Conservation (phyloP, 2,329 filamentous ascomycete species). For the Trichophyton schoenleinii region DNA sequence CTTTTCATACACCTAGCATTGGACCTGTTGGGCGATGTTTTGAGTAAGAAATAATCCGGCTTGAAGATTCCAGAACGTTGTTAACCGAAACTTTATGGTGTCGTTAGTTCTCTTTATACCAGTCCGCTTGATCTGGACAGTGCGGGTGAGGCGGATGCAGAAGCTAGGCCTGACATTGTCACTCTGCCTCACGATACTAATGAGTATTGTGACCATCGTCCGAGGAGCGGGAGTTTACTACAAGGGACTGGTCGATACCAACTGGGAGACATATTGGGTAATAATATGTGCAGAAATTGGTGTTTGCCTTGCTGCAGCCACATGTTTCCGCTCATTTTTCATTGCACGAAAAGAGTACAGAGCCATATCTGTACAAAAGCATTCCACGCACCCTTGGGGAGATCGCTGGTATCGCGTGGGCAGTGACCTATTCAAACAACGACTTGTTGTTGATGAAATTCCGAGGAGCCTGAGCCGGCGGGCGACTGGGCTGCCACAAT, state of each 20-base stretch:
- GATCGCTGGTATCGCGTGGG: neutral
- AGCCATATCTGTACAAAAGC: neutral
- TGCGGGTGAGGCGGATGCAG: conserved; percentile 1
- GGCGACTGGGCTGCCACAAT: neutral
- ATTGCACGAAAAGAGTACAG: neutral
- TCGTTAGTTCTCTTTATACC: neutral
- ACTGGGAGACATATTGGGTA: conserved; percentile 2
- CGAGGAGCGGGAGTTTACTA: conserved; percentile 2
- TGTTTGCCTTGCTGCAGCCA: neutral
- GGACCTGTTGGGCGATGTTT: neutral
- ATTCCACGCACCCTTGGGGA: neutral
- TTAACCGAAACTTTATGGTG: neutral
- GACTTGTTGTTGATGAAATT: neutral
- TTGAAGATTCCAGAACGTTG: neutral
- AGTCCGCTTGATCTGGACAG: neutral
- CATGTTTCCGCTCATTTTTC: conserved; percentile 2
- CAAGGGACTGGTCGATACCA: neutral
- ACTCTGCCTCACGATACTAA: conserved; percentile 2
- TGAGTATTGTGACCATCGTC: conserved; percentile 1
- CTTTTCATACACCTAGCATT: conserved; percentile 1
- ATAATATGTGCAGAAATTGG: conserved; percentile 2
- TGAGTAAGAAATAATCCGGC: neutral
- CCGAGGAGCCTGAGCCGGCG: neutral
- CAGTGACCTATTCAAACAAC: neutral
- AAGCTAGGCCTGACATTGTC: neutral